phyloP scores from a whole-genome alignment of 2,329 filamentous ascomycete genomes.

The Berkeleyomyces basicola region DNA sequence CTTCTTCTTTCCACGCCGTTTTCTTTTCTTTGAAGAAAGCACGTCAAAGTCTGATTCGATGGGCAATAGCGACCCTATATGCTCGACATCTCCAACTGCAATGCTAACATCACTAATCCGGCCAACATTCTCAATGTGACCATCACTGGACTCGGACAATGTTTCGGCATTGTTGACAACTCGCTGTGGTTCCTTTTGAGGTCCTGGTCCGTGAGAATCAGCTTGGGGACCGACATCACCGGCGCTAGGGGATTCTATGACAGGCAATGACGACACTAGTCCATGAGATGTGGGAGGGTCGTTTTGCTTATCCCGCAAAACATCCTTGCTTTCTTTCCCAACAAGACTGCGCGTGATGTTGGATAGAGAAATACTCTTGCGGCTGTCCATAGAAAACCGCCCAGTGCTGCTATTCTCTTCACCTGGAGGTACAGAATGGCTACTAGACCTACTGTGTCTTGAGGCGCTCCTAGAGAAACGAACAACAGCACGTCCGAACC shows the following conservation, averaged over 20 bases:
- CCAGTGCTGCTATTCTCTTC: neutral
- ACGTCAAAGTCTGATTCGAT: neutral
- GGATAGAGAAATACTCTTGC: conserved; percentile 12
- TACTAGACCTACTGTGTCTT: conserved; percentile 12
- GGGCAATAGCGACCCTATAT: neutral
- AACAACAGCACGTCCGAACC: conserved; percentile 10
- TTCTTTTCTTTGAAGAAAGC: conserved; percentile 2
- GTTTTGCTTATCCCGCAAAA: conserved; percentile 1
- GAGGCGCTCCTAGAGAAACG: conserved; percentile 13
- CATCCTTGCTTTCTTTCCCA: conserved; percentile 7
- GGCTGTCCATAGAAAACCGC: conserved; percentile 4
- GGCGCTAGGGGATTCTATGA: neutral
- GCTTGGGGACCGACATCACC: neutral
- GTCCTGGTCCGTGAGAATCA: neutral
- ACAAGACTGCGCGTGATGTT: conserved; percentile 9
- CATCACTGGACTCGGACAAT: neutral
- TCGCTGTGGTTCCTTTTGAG: neutral
- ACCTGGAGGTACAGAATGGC: conserved; percentile 4
- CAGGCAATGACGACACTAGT: neutral
- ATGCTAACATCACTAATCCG: neutral
- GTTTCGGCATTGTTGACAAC: neutral
- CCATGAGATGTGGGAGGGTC: neutral
- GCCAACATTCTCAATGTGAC: neutral
- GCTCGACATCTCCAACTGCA: neutral
- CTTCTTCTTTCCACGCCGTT: conserved; percentile 10